phyloP scores from a whole-genome alignment of 2,329 filamentous ascomycete genomes.

The Cladosporium colombiae region DNA sequence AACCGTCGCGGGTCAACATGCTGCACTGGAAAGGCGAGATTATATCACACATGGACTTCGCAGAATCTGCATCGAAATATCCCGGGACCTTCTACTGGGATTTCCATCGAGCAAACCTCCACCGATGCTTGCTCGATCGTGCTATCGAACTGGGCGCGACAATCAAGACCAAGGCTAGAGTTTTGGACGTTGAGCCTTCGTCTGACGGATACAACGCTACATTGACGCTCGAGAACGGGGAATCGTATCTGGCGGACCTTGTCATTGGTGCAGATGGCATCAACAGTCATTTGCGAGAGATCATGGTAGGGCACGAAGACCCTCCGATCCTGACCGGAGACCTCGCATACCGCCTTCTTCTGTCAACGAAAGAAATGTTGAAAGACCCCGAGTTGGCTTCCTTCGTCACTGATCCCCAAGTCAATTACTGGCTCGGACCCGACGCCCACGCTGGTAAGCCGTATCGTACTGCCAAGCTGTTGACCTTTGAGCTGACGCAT shows the following conservation, averaged over 20 bases:
- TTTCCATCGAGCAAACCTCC: constrained; percentile 57
- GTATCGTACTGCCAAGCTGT: neutral
- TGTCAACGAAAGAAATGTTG: constrained; percentile 49
- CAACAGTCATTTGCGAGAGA: constrained; percentile 45
- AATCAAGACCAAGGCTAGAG: constrained; percentile 48
- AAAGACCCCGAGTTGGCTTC: constrained; percentile 48
- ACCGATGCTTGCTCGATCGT: constrained; percentile 49
- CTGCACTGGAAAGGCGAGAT: constrained; percentile 55
- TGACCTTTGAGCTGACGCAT: constrained; percentile 1
- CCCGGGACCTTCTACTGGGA: constrained; percentile 53
- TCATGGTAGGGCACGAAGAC: constrained; percentile 47
- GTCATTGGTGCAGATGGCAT: constrained; percentile 54
- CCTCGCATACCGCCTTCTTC: constrained; percentile 52
- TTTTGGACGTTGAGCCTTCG: constrained; percentile 42
- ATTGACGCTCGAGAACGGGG: constrained; percentile 43
- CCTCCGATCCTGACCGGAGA: constrained; percentile 54
- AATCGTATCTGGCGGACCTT: constrained; percentile 44
- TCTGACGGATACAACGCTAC: constrained; percentile 32
- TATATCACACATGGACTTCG: constrained; percentile 52
- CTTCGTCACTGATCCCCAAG: constrained; percentile 51
- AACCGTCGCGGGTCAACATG: constrained; percentile 50
- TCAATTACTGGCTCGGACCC: constrained; percentile 57
- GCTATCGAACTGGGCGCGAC: constrained; percentile 51
- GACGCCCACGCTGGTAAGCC: constrained; percentile 49
- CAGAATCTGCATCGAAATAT: constrained; percentile 32